Evolutionary conservation across 1,284 basidiomycete species (phyloP), one percentile per base, ranked within the genome.

Genomic region (Hemileia vastatrix): DNA sequence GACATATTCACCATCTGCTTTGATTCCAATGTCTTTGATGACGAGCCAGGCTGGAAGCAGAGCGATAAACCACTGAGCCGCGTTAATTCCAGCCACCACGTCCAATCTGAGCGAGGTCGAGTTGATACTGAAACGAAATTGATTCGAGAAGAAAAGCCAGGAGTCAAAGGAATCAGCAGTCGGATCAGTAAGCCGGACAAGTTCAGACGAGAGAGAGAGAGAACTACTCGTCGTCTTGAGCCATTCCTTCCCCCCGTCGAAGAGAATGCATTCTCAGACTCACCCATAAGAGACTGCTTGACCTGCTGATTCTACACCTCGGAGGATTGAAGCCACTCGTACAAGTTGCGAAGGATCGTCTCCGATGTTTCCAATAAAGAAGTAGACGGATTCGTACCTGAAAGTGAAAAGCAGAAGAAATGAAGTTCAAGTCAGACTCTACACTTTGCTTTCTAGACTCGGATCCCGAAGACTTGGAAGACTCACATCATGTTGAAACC

Each of bases 251-350:
- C n/a, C n/a, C n/a, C n/a, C n/a, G n/a, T n/a, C n/a, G n/a, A n/a
- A n/a, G 27, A 27, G 27, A 27, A 27, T 27, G 27, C 27, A 27
- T 27, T 27, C 27, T 27, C 27, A 27, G 27, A 27, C 27, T 27
- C 27, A 27, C 36, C 48, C 48, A 32, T 50, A 50, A 24, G 65
- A 67, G 6, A 72, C 70, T 44, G 70, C 69, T 57, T 73, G 72
- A 2, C 72, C 72, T 1, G 71, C 72, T 3, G 63, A 65, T 54
- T 73, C 72, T 2, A 71, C 66, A 3, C 66, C 68, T 27, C 72
- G 62, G 0, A 73, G 62, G 24, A 72, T 67, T 8, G 67, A 64
- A 2, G 72, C 67, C 2, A 71, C 57, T 0, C 72, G 64, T 13
- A 71, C 67, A 21, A 73, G 49, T 54, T 71, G 69, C 9, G 49